Conservation (phyloP, 495 filamentous ascomycete genomes). For the Aspergillus funiculosus region DNA sequence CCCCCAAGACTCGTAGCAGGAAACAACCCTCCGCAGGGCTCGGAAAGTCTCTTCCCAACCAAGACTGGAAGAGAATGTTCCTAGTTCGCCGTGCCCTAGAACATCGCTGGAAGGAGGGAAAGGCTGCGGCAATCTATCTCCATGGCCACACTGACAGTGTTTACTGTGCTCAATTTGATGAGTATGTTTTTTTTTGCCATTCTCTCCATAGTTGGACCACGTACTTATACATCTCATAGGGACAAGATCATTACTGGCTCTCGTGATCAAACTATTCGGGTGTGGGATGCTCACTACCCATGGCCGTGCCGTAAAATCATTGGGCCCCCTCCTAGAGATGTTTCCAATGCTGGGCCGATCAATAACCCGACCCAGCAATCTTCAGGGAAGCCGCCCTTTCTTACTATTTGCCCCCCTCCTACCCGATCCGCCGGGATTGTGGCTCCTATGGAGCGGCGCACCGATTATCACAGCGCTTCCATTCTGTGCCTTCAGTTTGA, state of each 20-base stretch:
- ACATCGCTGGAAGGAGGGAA: constrained; percentile 69
- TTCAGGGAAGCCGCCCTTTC: constrained; percentile 38
- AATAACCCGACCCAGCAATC: constrained; percentile 37
- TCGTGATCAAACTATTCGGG: constrained; percentile 85
- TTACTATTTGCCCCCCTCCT: constrained; percentile 41
- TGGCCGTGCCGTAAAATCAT: constrained; percentile 78
- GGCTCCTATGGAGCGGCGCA: constrained; percentile 24
- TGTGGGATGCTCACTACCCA: constrained; percentile 85
- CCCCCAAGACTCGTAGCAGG: constrained; percentile 41
- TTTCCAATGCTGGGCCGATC: constrained; percentile 27
- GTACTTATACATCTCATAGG: constrained; percentile 33
- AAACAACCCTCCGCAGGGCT: constrained; percentile 42
- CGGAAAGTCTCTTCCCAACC: constrained; percentile 45
- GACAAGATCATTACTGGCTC: constrained; percentile 95
- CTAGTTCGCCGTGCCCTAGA: constrained; percentile 67
- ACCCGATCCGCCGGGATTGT: constrained; percentile 28
- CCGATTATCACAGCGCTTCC: constrained; percentile 70
- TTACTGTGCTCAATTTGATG: constrained; percentile 96
- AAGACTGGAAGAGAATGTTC: constrained; percentile 86
- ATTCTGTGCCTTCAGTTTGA: constrained; percentile 96
- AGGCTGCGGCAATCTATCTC: constrained; percentile 76
- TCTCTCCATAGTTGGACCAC: not conserved
- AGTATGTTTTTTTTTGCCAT: constrained; percentile 50
- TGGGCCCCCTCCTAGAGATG: constrained; percentile 41
- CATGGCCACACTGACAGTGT: constrained; percentile 92